Evolutionary conservation across 2,329 filamentous ascomycete genomes (phyloP).

Genomic region (Periglandula ipomoeae): DNA sequence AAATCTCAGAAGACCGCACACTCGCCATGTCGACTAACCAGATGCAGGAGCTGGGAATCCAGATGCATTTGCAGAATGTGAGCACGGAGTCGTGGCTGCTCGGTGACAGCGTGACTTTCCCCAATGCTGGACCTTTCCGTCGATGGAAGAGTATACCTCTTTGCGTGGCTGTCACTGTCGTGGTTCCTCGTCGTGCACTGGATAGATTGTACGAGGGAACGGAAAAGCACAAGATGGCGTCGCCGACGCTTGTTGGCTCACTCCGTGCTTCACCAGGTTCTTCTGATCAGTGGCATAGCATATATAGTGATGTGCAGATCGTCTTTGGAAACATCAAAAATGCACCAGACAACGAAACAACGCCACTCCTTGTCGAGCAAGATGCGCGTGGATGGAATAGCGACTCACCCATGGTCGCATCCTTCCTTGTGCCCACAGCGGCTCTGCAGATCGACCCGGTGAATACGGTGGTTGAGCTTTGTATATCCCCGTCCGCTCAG

Average conservation of each 20-base stretch:
- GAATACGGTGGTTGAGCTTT: slow-evolving; percentile 22
- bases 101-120: slow-evolving; percentile 12
- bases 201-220: slow-evolving; percentile 17
- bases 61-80: slow-evolving; percentile 27
- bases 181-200: slow-evolving; percentile 22
- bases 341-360: slow-evolving; percentile 20
- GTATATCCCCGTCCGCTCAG: slow-evolving; percentile 17
- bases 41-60: slow-evolving; percentile 25
- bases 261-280: slow-evolving; percentile 17
- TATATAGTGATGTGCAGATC: slow-evolving; percentile 32
- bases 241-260: slow-evolving; percentile 22
- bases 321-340: slow-evolving; percentile 27
- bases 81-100: slow-evolving; percentile 22
- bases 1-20: slow-evolving; percentile 21
- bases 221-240: slow-evolving; percentile 10
- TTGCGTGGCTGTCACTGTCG: slow-evolving; percentile 26
- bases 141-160: slow-evolving; percentile 29
- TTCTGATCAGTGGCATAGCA: slow-evolving; percentile 21
- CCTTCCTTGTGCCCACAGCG: slow-evolving; percentile 30
- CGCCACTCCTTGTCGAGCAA: slow-evolving; percentile 24
- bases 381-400: slow-evolving; percentile 29
- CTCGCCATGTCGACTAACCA: slow-evolving; percentile 22
- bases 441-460: slow-evolving; percentile 24
- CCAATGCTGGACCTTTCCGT: slow-evolving; percentile 20
- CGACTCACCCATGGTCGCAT: slow-evolving; percentile 28